Base-by-base conservation (phyloP, 352 stramenopile genomes). In the Phytophthora sojae region DNA sequence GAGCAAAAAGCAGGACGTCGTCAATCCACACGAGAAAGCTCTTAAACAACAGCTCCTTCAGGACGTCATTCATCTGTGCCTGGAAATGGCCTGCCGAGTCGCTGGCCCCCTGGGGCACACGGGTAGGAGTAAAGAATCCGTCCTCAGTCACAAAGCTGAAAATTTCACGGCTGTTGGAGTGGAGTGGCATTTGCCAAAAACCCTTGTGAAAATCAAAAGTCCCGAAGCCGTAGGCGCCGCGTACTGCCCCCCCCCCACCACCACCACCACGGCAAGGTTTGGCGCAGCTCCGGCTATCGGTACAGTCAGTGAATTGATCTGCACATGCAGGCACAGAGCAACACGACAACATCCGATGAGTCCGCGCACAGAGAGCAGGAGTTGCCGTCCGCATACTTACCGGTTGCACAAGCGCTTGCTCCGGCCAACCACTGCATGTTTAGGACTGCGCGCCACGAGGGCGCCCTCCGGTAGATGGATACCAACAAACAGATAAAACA, bases 1-100 rank as follows among this genome's bases (percentile, higher is more conserved):
- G 29, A 32, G 29, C 29, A 5, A 8, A 32, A 15, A 64, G 29
- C n/a, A 64, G 29, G 14, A 64, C 58, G 29, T 64, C 45, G 19
- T 64, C 44, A 17, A 64, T 57, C 58, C 58, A 64, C 25, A 64
- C 44, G 6, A 57, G 35, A 12, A 54, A 45, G 25, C 29, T 57
- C 2, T 32, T 25, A 57, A 64, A 64, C 25, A 64, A 21, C 5
- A 64, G 47, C 21, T 57, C 58, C 35, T 57, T 64, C 58, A 64
- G 32, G 4, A 54, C 47, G 1, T 50, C 25, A 26, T 64, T 54
- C 58, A 64, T 64, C 25, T 64, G 58, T 8, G 35, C 23, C 47
- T 64, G 58, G 7, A 64, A 64, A 37, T 57, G 50, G 26, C 57
- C 37, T 57, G 7, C 45, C 0, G 47, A 54, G 19, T 54, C 47